Evolutionary conservation across 306 rosid genomes (phyloP), one percentile per base, ranked within the genome.

Genomic region (Cicer arietinum): DNA sequence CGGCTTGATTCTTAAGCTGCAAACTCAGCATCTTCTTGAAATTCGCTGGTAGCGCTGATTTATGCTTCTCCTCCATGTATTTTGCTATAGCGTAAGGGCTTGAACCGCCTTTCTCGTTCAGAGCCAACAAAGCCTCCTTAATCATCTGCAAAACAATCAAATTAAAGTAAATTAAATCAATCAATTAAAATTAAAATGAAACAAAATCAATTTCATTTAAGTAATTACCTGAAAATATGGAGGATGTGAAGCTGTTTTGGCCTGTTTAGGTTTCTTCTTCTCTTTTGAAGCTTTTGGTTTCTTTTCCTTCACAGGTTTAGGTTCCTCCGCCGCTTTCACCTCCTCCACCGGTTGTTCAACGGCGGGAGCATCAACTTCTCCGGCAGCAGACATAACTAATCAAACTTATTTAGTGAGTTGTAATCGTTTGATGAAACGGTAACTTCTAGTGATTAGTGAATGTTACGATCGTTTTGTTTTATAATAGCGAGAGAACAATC

Each of bases 21-120:
- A 87, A 80, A 17, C 83, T 82, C 53, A 94, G 48, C 0, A 83
- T 94, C 89, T 91, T 94, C 87, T 63, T 89, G 87, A 89, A 94
- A 64, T 94, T 91, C 59, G 61, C 76, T 0, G 98, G 97, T 1
- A 94, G 91, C 14, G 76, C 92, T 11, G 84, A 70, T 77, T 89
- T 87, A 68, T 89, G 96, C 85, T 91, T 91, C 81, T 87, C 91
- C 77, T 89, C 98, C 92, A 91, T 89, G 89, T 84, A 86, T 81
- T 91, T 94, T 5, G 90, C 96, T 83, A 94, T 90, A 25, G 98
- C 98, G 72, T 94, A 85, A 1, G 96, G 92, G 25, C 98, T 94
- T 20, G 98, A 91, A 0, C 98, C 98, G 0, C 88, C 84, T 74
- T 81, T 94, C 73, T 94, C 96, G 25, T 88, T 86, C 64, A 94